Conservation (phyloP, 805 yeast genomes). For the Wickerhamomyces mucosus region DNA sequence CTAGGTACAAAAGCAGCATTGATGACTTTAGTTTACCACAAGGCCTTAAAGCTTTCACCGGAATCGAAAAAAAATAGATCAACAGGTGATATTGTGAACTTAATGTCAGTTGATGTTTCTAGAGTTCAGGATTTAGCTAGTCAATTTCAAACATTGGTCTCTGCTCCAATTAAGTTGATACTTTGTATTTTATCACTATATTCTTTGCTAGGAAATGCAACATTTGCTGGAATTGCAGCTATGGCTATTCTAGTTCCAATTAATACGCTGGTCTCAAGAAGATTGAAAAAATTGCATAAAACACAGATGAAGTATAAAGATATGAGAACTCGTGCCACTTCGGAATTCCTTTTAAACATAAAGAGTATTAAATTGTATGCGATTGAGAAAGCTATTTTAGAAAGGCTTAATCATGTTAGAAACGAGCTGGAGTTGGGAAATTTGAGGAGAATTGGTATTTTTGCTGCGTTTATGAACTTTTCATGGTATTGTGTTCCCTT, state of each 20-base stretch:
- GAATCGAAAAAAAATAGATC: constrained; percentile 50
- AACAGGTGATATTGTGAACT: constrained; percentile 74
- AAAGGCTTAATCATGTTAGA: constrained; percentile 41
- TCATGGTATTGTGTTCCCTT: constrained; percentile 61
- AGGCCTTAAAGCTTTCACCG: constrained; percentile 59
- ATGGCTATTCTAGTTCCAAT: constrained; percentile 50
- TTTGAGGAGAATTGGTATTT: constrained; percentile 37
- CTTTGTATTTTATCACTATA: constrained; percentile 46
- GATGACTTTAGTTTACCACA: constrained; percentile 58
- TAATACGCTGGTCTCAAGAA: constrained; percentile 38
- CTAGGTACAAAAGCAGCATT: constrained; percentile 57
- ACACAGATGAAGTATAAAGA: constrained; percentile 58
- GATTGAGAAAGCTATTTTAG: constrained; percentile 60
- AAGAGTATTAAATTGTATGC: constrained; percentile 60
- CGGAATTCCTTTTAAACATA: constrained; percentile 49
- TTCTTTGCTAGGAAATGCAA: constrained; percentile 46
- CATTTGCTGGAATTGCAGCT: constrained; percentile 45
- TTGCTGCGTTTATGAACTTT: constrained; percentile 38
- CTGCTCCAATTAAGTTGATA: constrained; percentile 49
- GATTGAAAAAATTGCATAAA: constrained; percentile 36
- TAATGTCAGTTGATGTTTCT: constrained; percentile 68
- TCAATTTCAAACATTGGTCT: constrained; percentile 42
- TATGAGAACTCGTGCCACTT: constrained; percentile 45
- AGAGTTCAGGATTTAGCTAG: constrained; percentile 52
- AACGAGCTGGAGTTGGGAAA: constrained; percentile 48